These are phyloP conservation scores for Boletus sp. DNA, from an alignment of 768 basidiomycete species.

Conservation along the genomic window DNA sequence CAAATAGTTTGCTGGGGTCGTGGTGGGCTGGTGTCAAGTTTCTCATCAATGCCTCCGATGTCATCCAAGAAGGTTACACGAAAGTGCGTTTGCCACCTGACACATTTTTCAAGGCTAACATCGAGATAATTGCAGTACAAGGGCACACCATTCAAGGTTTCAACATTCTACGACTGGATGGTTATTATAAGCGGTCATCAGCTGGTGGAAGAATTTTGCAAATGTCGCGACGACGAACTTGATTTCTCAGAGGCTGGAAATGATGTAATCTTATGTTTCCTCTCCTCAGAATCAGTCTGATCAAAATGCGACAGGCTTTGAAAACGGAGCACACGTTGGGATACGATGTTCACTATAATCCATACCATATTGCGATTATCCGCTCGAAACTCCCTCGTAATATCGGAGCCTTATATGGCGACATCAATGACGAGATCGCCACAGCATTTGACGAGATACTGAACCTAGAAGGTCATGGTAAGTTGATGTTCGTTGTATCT, in stretches of 20 bases:
- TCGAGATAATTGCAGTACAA: slow-evolving; percentile 24
- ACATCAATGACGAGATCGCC: slow-evolving; percentile 44
- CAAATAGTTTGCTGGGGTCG: slow-evolving; percentile 26
- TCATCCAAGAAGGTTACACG: slow-evolving; percentile 33
- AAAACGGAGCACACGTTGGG: slow-evolving; percentile 40
- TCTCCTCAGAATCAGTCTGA: neutral
- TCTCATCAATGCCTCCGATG: slow-evolving; percentile 14
- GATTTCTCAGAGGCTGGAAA: slow-evolving; percentile 30
- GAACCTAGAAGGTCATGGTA: slow-evolving; percentile 17
- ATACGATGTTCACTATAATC: slow-evolving; percentile 23
- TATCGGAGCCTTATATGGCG: slow-evolving; percentile 36
- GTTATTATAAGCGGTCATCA: slow-evolving; percentile 35
- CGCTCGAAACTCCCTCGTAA: slow-evolving; percentile 37
- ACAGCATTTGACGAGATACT: slow-evolving; percentile 41
- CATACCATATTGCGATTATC: slow-evolving; percentile 33
- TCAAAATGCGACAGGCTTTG: slow-evolving; percentile 26
- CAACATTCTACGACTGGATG: slow-evolving; percentile 35
- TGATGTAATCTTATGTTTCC: neutral
- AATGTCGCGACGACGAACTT: slow-evolving; percentile 38
- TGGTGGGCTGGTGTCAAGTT: slow-evolving; percentile 25
- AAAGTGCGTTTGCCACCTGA: slow-evolving; percentile 19
- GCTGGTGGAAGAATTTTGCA: slow-evolving; percentile 40
- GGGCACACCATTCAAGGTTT: slow-evolving; percentile 30
- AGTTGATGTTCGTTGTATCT: neutral
- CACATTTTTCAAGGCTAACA: neutral